phyloP scores from a whole-genome alignment of 2,329 filamentous ascomycete species.

The Phoma herbarum region DNA sequence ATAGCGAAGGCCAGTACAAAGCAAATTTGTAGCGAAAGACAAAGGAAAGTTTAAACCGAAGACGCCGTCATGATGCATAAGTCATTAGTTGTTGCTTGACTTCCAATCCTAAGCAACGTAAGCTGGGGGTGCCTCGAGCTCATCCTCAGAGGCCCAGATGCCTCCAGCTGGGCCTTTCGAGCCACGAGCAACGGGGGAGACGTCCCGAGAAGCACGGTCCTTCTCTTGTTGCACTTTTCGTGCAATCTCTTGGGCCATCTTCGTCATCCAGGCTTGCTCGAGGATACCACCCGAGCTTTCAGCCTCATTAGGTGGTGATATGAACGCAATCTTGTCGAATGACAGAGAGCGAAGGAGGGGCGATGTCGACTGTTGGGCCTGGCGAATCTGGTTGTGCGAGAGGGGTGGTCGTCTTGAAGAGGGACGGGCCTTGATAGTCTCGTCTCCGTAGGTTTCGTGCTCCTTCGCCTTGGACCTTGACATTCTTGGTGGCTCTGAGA shows the following conservation, averaged over 20 bases:
- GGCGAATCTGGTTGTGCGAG: slow-evolving; percentile 41
- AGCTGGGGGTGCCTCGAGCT: slow-evolving; percentile 45
- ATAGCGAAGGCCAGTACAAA: slow-evolving; percentile 14
- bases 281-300: slow-evolving; percentile 63
- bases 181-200: slow-evolving; percentile 19
- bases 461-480: slow-evolving; percentile 37
- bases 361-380: slow-evolving; percentile 46
- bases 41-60: not conserved
- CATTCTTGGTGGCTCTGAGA: slow-evolving; percentile 36
- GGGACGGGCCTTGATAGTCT: slow-evolving; percentile 22
- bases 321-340: slow-evolving; percentile 22
- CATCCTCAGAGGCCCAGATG: slow-evolving; percentile 37
- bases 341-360: slow-evolving; percentile 49
- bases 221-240: slow-evolving; percentile 89
- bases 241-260: slow-evolving; percentile 93
- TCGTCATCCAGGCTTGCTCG: slow-evolving; percentile 86
- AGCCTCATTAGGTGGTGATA: slow-evolving; percentile 38
- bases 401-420: slow-evolving; percentile 41
- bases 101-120: slow-evolving; percentile 41
- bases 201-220: slow-evolving; percentile 38
- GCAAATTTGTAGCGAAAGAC: slow-evolving; percentile 14
- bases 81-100: slow-evolving; percentile 19
- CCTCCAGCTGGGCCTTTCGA: slow-evolving; percentile 26
- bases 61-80: slow-evolving; percentile 23
- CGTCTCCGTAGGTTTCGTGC: slow-evolving; percentile 18